phyloP scores from a whole-genome alignment of 1,284 basidiomycete genomes.

The Tremellales sp. region DNA sequence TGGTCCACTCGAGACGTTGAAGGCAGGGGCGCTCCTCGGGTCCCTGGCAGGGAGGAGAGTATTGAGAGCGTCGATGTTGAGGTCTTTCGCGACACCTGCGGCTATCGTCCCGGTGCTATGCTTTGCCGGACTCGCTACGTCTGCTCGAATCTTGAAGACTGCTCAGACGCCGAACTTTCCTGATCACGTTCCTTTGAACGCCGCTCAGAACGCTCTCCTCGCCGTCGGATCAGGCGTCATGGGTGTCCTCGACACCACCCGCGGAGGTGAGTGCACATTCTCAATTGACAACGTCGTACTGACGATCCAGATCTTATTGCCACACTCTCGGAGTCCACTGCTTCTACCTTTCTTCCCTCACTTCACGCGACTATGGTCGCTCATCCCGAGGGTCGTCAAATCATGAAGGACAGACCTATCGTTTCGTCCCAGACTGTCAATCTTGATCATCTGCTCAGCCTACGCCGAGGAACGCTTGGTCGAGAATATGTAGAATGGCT shows the following conservation, averaged over 20 bases:
- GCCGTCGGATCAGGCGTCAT: conserved; percentile 81
- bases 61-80: neutral
- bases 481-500: conserved; percentile 88
- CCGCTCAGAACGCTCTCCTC: conserved; percentile 77
- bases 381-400: conserved; percentile 72
- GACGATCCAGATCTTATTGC: conserved; percentile 76
- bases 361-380: conserved; percentile 76
- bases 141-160: neutral
- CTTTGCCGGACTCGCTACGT: neutral
- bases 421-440: conserved; percentile 75
- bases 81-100: neutral
- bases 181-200: conserved; percentile 75
- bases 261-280: conserved; percentile 65
- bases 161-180: conserved; percentile 49
- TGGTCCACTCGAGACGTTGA: neutral
- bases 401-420: conserved; percentile 77
- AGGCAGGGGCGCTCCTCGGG: neutral
- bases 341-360: conserved; percentile 71
- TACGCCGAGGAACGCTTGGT: conserved; percentile 80
- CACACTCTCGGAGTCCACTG: conserved; percentile 83
- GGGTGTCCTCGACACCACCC: conserved; percentile 73
- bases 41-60: neutral
- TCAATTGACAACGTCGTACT: neutral
- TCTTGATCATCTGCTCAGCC: conserved; percentile 60
- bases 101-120: neutral